Percentiles rank a stretch among this genome's conserved stretches.
These are phyloP conservation scores for Sporothrix mexicana DNA, from an alignment of 2,329 filamentous ascomycete genomes.

Conservation along the genomic window DNA sequence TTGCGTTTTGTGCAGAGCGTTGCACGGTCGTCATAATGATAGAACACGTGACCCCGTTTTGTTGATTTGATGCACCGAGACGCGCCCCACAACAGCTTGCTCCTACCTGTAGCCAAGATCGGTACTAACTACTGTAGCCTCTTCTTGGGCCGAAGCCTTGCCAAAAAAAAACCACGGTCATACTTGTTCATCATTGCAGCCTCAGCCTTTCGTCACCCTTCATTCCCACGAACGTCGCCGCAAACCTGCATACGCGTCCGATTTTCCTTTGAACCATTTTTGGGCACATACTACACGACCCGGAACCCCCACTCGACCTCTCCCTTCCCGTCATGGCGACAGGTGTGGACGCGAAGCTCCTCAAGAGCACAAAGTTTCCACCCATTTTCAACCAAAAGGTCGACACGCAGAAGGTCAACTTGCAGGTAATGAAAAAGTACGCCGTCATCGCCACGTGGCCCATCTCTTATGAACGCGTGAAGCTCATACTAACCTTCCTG, in stretches of 20 bases:
- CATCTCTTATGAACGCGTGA: background rate
- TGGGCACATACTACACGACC: background rate
- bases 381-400: slow-evolving; percentile 94
- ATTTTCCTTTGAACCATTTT: background rate
- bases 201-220: background rate
- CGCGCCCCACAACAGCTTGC: slow-evolving; percentile 15
- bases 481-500: slow-evolving; percentile 14
- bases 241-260: background rate
- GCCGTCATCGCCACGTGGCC: slow-evolving; percentile 42
- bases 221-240: background rate
- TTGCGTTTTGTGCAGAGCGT: no score
- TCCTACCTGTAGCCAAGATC: slow-evolving; percentile 3
- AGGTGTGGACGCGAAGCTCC: slow-evolving; percentile 84
- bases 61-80: background rate
- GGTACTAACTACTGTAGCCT: background rate
- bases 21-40: background rate
- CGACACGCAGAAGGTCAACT: slow-evolving; percentile 95
- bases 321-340: slow-evolving; percentile 67
- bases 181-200: background rate
- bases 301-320: background rate
- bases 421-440: slow-evolving; percentile 97
- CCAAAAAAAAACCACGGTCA: slow-evolving; percentile 6
- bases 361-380: slow-evolving; percentile 92
- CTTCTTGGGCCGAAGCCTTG: background rate
- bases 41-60: background rate